A percentile compares a stretch with the other conserved stretches of the same genome.
phyloP scores from a whole-genome alignment of 345 rosid genomes.

The Durio zibethinus region DNA sequence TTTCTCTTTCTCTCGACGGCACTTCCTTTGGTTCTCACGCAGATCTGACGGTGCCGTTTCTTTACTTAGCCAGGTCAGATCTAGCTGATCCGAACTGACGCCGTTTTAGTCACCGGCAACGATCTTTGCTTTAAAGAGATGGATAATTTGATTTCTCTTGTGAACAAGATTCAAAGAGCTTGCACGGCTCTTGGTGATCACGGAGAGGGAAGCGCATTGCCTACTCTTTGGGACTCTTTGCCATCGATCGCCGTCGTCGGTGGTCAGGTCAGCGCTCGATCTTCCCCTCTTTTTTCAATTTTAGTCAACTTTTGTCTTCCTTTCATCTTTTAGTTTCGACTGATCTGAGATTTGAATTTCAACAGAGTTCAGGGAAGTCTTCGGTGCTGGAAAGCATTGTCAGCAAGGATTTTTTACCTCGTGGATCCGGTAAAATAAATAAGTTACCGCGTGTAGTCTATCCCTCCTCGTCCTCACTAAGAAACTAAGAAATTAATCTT shows the following conservation, averaged over 20 bases:
- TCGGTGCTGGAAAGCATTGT: slow-evolving; percentile 97
- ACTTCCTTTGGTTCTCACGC: background rate
- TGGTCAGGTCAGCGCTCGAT: slow-evolving; percentile 65
- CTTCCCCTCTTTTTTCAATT: slow-evolving; percentile 19
- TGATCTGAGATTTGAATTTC: slow-evolving; percentile 1
- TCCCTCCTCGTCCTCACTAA: no score
- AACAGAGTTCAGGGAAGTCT: slow-evolving; percentile 98
- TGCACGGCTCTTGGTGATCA: slow-evolving; percentile 99
- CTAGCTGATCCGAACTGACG: slow-evolving; percentile 21
- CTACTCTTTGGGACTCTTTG: slow-evolving; percentile 96
- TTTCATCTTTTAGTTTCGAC: background rate
- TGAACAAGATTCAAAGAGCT: slow-evolving; percentile 97
- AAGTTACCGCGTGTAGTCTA: background rate
- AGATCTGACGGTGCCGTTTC: slow-evolving; percentile 18
- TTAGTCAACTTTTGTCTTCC: background rate
- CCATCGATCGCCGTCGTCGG: slow-evolving; percentile 99
- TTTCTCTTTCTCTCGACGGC: slow-evolving; percentile 11
- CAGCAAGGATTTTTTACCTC: slow-evolving; percentile 98
- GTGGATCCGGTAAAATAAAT: slow-evolving; percentile 81
- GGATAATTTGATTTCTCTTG: slow-evolving; percentile 92
- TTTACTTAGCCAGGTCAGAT: slow-evolving; percentile 13
- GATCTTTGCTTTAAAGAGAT: slow-evolving; percentile 31
- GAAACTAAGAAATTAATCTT: background rate
- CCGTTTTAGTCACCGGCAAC: background rate
- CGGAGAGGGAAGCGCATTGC: slow-evolving; percentile 82